A percentile compares a stretch with the other conserved stretches of the same genome.
phyloP scores from a whole-genome alignment of 352 stramenopile genomes.

The Phytophthora kernoviae region DNA sequence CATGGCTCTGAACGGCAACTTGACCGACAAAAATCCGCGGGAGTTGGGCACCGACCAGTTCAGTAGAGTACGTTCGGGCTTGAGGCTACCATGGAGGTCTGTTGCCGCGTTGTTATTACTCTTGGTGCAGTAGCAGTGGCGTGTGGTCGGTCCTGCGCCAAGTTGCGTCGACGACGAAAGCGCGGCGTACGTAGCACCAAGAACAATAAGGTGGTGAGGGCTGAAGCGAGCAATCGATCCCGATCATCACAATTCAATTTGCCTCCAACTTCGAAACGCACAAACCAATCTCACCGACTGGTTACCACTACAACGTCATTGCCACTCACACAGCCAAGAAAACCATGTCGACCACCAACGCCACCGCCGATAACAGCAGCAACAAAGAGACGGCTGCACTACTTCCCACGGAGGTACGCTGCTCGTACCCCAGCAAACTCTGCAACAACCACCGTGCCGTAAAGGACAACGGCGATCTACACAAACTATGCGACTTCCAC shows the following conservation, averaged over 20 bases:
- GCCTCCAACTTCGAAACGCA: constrained; percentile 28
- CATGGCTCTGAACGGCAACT: constrained; percentile 37
- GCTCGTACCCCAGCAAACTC: constrained; percentile 72
- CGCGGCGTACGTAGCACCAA: constrained; percentile 17
- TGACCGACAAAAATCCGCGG: constrained; percentile 34
- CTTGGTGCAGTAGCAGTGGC: constrained; percentile 30
- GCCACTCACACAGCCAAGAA: constrained; percentile 27
- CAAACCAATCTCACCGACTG: constrained; percentile 12
- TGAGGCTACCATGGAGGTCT: constrained; percentile 24
- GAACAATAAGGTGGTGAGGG: constrained; percentile 29
- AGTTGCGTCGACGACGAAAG: constrained; percentile 22
- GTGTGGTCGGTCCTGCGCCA: constrained; percentile 20
- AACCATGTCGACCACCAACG: constrained; percentile 12
- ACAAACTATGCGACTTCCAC: constrained; percentile 80
- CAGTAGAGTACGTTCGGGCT: constrained; percentile 43
- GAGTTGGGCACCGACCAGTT: constrained; percentile 22
- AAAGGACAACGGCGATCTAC: constrained; percentile 74
- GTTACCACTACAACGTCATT: constrained; percentile 3
- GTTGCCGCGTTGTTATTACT: constrained; percentile 40
- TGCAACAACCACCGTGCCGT: constrained; percentile 69
- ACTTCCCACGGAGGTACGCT: constrained; percentile 57
- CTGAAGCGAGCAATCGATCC: constrained; percentile 12
- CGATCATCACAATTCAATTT: constrained; percentile 41
- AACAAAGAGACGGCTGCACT: constrained; percentile 23
- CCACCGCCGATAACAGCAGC: constrained; percentile 4